These are phyloP conservation scores for Globisporangium mamillatum DNA, from an alignment of 352 stramenopile species.

Conservation along the genomic window DNA sequence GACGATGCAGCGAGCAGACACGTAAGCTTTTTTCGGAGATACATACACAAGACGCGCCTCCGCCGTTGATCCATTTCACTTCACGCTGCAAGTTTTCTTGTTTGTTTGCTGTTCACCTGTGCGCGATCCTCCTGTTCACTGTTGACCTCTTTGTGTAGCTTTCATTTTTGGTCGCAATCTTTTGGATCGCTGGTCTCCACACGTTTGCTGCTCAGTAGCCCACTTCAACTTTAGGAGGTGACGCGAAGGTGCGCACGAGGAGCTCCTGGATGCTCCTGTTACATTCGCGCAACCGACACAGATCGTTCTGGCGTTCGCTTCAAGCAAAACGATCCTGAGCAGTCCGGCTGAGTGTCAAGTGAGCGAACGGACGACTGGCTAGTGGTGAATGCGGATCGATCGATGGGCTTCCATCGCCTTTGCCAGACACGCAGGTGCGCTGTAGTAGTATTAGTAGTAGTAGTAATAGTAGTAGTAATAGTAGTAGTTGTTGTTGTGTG, in stretches of 20 bases:
- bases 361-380: background rate
- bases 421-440: background rate
- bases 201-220: background rate
- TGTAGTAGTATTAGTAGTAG: background rate
- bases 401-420: background rate
- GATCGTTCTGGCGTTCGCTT: conserved; percentile 2
- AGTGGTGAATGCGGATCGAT: background rate
- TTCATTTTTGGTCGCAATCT: background rate
- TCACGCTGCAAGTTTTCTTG: background rate
- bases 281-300: background rate
- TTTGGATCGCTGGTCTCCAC: background rate
- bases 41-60: background rate
- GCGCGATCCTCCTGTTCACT: background rate
- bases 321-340: background rate
- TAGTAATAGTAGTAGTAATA: too few relatives aligned
- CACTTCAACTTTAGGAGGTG: conserved; percentile 11
- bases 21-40: background rate
- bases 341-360: background rate
- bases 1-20: background rate
- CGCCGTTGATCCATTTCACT: background rate
- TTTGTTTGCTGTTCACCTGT: background rate
- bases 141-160: background rate
- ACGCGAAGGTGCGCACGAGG: background rate
- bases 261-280: background rate
- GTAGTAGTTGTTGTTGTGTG: background rate